Percentiles rank a stretch among this genome's conserved stretches.
phyloP scores from a whole-genome alignment of 257 asterid species.

The Ballota nigra region DNA sequence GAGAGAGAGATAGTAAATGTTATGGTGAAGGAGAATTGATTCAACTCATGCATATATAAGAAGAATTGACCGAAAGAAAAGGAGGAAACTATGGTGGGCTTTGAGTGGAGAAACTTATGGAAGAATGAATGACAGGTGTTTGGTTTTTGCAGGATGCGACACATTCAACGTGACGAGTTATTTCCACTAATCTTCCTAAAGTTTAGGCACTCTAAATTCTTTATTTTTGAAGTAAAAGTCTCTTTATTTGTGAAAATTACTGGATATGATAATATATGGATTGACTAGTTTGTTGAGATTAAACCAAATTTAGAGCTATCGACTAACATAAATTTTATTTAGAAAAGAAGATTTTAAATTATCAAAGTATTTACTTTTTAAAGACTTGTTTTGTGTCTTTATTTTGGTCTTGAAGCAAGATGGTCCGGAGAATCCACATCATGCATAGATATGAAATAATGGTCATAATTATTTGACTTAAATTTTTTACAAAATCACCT shows the following conservation, averaged over 20 bases:
- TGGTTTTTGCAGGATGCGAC: constrained; percentile 14
- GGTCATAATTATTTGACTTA: too few species aligned
- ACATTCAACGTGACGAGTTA: background rate
- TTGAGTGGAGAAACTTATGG: constrained; percentile 27
- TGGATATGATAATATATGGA: background rate
- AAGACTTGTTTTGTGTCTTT: too few species aligned
- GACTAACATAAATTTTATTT: too few species aligned
- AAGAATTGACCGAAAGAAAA: background rate
- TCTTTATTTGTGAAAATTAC: background rate
- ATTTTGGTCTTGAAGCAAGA: too few species aligned
- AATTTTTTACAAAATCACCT: too few species aligned
- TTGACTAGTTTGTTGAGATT: background rate
- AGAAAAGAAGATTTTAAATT: too few species aligned
- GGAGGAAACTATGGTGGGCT: constrained; percentile 19
- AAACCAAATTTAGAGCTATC: background rate
- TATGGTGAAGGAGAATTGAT: constrained; percentile 2
- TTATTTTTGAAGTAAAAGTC: background rate
- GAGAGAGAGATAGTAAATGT: constrained; percentile 4
- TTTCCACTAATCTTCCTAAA: constrained; percentile 11
- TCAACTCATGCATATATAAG: constrained; percentile 18
- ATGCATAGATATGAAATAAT: too few species aligned
- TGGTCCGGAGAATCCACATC: too few species aligned
- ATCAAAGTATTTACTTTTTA: too few species aligned
- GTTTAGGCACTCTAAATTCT: background rate
- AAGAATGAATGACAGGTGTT: constrained; percentile 18